Percentiles rank a stretch among this genome's conserved stretches.
phyloP scores from a whole-genome alignment of 2,329 filamentous ascomycete species.

The Ceratocystis huliohia region DNA sequence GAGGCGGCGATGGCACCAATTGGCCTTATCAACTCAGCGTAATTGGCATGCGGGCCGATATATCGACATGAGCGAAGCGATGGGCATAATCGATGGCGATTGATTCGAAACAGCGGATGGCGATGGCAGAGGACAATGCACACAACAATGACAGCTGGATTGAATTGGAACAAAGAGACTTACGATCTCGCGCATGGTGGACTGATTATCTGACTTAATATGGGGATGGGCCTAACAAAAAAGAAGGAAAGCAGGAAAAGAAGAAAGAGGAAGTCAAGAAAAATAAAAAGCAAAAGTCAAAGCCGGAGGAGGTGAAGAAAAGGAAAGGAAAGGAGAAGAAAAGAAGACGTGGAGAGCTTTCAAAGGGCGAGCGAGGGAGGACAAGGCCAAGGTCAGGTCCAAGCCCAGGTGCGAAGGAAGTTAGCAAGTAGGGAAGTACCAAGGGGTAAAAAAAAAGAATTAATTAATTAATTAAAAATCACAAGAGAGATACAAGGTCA shows the following conservation, averaged over 20 bases:
- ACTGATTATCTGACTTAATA: constrained; percentile 25
- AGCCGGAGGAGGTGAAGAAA: constrained; percentile 24
- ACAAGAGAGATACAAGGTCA: not conserved
- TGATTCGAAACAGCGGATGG: constrained; percentile 13
- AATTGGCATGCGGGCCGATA: no score
- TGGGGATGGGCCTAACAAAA: constrained; percentile 25
- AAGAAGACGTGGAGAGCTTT: constrained; percentile 20
- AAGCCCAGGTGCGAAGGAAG: constrained; percentile 16
- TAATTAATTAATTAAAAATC: not conserved
- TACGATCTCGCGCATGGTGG: constrained; percentile 58
- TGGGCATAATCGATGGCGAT: constrained; percentile 2
- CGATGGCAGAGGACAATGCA: constrained; percentile 10
- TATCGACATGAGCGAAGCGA: no score
- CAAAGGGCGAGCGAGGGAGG: constrained; percentile 16
- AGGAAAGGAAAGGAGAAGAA: constrained; percentile 25
- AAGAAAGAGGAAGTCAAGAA: constrained; percentile 22
- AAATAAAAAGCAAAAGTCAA: constrained; percentile 21
- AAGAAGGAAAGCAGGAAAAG: constrained; percentile 19
- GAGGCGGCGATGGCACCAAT: not conserved
- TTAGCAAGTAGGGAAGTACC: constrained; percentile 11
- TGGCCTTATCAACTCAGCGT: constrained; percentile 16
- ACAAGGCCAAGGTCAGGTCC: constrained; percentile 12
- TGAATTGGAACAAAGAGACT: constrained; percentile 28
- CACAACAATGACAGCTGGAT: not conserved
- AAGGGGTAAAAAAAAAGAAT: constrained; percentile 2